Conservation (phyloP, 192 early-diverging fungal genomes). For the Podochytrium sp. region DNA sequence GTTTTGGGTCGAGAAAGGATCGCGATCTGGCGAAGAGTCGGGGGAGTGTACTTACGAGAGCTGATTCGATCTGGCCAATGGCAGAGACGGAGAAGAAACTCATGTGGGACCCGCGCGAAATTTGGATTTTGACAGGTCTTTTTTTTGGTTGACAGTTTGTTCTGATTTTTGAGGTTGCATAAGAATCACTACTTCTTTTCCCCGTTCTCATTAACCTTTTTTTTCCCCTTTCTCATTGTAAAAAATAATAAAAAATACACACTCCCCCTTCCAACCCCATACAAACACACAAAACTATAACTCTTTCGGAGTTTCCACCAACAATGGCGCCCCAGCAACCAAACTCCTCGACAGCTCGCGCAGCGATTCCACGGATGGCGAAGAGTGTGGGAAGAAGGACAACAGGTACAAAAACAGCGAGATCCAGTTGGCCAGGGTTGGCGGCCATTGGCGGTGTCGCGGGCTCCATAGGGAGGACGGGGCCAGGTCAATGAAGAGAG, state of each 20-base stretch:
- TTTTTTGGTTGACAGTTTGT: too few species aligned
- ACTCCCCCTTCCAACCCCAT: not conserved
- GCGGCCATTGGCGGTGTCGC: conserved; percentile 49
- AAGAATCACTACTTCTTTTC: not conserved
- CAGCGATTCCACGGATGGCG: conserved; percentile 38
- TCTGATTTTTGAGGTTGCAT: too few species aligned
- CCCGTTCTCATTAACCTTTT: not conserved
- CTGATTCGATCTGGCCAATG: conserved; percentile 62
- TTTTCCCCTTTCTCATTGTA: too few species aligned
- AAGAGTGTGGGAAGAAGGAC: conserved; percentile 46
- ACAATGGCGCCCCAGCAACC: conserved; percentile 5
- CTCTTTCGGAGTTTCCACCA: not conserved
- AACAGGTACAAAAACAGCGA: conserved; percentile 44
- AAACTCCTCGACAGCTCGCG: conserved; percentile 19
- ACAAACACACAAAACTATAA: not conserved
- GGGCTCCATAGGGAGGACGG: conserved; percentile 34
- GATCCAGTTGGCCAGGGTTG: conserved; percentile 57
- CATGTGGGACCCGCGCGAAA: too few species aligned
- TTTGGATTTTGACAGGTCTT: too few species aligned
- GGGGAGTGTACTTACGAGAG: conserved; percentile 53
- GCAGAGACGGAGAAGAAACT: conserved; percentile 54
- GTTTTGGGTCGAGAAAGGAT: not conserved
- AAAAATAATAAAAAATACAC: too few species aligned
- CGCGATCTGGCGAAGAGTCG: not conserved
- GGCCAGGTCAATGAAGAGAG: conserved; percentile 57